Base-by-base conservation (phyloP, 768 basidiomycete species). In the Calocera cornea region DNA sequence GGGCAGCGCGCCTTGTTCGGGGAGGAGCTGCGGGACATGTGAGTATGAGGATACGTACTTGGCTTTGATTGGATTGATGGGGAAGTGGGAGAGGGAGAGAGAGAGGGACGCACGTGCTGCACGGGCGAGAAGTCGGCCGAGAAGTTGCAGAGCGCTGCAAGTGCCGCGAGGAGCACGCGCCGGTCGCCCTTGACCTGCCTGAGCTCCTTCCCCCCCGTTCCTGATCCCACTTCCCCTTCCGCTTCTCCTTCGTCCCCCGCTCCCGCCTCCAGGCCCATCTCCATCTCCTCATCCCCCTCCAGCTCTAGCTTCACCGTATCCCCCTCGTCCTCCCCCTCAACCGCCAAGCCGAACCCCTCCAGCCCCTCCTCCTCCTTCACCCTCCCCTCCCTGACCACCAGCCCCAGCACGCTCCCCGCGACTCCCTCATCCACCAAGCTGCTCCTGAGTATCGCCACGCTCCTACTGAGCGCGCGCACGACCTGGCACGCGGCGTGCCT, bases 401-500 rank as follows among this genome's bases (percentile, higher is more conserved):
- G 76, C 34, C 82, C 76, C 69, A 90, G 86, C 2, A 97, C 80
- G 10, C 83, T 81, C 74, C 87, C 78, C 0, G 90, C 92, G 1
- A 95, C 78, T 0, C 88, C 90, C 34, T 83, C 85, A 72, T 97
- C 94, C 1, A 92, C 84, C 19, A 97, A 82, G 68, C 86, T 91
- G 36, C 94, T 97, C 34, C 92, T 80, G 34, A 95, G 79, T 11
- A 93, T 87, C 0, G 86, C 83, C 1, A 95, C 86, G 8, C 86
- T 87, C 27, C 95, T 83, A 41, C 86, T 86, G 41, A 98, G 79
- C 0, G 89, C 88, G 17, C 94, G 80, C 0, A 92, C 82, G 70
- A 88, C 89, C 71, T 95, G 94, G 72, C 91, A 93, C 0, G 90
- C 89, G 0, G 90, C 91, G 50, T 89, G 90, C 5, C 93, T 84